Conservation (phyloP, 176 grass and related monocot genomes). For the Phoenix roebelenii region DNA sequence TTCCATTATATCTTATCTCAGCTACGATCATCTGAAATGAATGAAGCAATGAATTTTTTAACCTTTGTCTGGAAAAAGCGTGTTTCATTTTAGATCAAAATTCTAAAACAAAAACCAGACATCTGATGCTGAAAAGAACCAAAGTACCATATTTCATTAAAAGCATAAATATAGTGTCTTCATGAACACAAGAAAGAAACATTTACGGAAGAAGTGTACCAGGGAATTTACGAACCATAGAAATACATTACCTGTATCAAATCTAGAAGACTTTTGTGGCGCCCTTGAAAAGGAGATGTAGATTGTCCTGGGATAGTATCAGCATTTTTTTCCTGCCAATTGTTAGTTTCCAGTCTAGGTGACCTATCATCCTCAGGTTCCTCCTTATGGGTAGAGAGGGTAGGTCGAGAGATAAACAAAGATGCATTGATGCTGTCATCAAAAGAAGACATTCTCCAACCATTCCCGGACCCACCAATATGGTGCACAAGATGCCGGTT, state of each 20-base stretch:
- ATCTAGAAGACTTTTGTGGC: conserved; percentile 32
- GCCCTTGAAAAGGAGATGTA: conserved; percentile 23
- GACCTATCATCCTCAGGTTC: conserved; percentile 90
- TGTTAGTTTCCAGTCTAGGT: conserved; percentile 46
- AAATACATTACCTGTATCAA: conserved; percentile 38
- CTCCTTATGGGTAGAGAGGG: conserved; percentile 81
- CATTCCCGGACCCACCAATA: conserved; percentile 28
- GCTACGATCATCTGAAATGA: too few species aligned
- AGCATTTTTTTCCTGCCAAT: conserved; percentile 26
- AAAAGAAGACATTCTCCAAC: conserved; percentile 14
- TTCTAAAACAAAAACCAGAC: too few species aligned
- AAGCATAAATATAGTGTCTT: background rate
- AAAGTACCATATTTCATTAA: too few species aligned
- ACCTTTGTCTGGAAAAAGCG: too few species aligned
- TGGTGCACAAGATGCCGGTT: conserved; percentile 55
- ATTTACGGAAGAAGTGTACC: background rate
- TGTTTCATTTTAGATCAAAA: too few species aligned
- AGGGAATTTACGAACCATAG: background rate
- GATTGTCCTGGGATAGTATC: conserved; percentile 23
- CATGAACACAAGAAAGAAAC: background rate
- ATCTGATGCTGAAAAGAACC: too few species aligned
- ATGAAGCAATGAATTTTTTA: too few species aligned
- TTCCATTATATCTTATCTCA: too few species aligned
- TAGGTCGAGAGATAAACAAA: conserved; percentile 56
- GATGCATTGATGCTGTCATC: conserved; percentile 34